Evolutionary conservation across 305 asterid genomes (phyloP).

Genomic region (Stenogyne calaminthoides): DNA sequence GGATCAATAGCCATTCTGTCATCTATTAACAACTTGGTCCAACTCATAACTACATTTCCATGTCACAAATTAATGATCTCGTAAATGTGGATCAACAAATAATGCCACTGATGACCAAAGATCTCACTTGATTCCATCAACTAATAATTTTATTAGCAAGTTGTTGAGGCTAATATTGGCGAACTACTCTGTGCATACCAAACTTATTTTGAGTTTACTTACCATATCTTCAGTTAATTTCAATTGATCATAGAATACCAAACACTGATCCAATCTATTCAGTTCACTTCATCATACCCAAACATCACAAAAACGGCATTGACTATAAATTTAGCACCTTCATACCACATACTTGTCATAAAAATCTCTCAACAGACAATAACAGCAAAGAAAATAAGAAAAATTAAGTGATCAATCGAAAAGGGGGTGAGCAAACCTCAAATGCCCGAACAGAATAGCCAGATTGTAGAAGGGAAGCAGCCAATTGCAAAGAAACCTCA

Average conservation of each 20-base stretch:
- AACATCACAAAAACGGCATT: not conserved
- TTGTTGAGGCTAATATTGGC: not conserved
- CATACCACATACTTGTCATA: not conserved
- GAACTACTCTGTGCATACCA: not conserved
- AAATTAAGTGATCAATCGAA: not conserved
- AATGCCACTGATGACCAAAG: not conserved
- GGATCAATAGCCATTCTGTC: not conserved
- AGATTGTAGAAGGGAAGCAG: conserved; percentile 65
- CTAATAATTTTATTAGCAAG: not conserved
- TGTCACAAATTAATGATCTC: not conserved
- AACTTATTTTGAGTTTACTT: not conserved
- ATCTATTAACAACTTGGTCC: not conserved
- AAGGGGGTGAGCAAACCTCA: conserved; percentile 50
- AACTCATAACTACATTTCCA: not conserved
- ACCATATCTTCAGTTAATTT: not conserved
- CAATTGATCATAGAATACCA: not conserved
- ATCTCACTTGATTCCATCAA: not conserved
- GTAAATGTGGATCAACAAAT: not conserved
- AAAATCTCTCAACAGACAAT: not conserved
- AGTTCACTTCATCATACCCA: not conserved
- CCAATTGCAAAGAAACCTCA: conserved; percentile 68
- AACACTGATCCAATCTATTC: not conserved
- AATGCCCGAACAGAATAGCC: conserved; percentile 71
- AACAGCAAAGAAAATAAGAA: not conserved
- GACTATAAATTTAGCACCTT: not conserved